A percentile compares a stretch with the other conserved stretches of the same genome.
Conservation (phyloP, 257 asterid genomes). For the Solanum stenotomum region DNA sequence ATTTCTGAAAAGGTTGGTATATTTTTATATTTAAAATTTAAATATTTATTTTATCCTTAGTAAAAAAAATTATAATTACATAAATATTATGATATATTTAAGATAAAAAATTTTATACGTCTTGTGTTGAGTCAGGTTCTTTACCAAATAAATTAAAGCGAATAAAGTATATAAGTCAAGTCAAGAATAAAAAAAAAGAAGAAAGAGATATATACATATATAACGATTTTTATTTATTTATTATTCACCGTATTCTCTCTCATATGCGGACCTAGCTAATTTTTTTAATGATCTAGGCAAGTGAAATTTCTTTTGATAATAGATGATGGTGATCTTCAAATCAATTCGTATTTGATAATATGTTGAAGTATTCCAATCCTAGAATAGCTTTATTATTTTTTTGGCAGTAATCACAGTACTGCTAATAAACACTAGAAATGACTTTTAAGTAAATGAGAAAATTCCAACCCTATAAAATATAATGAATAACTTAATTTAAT, state of each 20-base stretch:
- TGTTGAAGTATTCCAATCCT: background rate
- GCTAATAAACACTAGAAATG: background rate
- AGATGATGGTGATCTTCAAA: background rate
- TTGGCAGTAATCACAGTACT: background rate
- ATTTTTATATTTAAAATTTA: background rate
- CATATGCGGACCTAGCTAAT: background rate
- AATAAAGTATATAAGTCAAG: no score
- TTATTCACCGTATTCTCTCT: fast-evolving
- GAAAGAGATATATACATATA: no score
- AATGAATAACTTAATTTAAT: background rate
- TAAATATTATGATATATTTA: no score
- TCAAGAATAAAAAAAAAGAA: no score
- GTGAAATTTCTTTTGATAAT: no score
- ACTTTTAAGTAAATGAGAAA: background rate
- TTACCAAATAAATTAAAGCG: background rate
- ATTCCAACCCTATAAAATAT: background rate
- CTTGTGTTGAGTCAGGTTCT: no score
- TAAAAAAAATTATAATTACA: background rate
- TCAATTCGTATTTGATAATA: background rate
- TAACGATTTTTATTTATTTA: background rate
- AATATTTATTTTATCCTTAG: background rate
- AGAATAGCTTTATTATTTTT: background rate
- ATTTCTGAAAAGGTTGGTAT: background rate
- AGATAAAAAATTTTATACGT: no score
- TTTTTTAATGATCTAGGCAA: fast-evolving